These are phyloP conservation scores for Ascosphaera apis DNA, from an alignment of 2,329 filamentous ascomycete species.

Conservation along the genomic window DNA sequence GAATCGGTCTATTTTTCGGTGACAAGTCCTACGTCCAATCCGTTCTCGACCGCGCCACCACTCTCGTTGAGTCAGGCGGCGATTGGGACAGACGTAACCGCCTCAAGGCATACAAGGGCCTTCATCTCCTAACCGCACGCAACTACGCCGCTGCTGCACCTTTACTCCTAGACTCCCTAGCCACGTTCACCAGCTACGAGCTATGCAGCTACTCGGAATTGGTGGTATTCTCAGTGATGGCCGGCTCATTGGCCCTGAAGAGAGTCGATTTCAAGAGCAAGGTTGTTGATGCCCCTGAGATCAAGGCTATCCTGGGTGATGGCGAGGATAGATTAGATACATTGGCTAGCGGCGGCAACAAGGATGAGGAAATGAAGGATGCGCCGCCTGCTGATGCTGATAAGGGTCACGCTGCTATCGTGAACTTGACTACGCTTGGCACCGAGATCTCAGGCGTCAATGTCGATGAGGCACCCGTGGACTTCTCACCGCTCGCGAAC, in stretches of 20 bases:
- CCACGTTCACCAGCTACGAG: conserved; percentile 96
- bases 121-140: conserved; percentile 78
- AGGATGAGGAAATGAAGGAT: conserved; percentile 53
- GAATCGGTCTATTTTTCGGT: conserved; percentile 85
- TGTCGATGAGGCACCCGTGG: conserved; percentile 58
- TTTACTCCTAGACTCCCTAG: conserved; percentile 84
- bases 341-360: conserved; percentile 51
- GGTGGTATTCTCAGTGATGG: conserved; percentile 86
- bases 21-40: conserved; percentile 86
- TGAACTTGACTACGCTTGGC: conserved; percentile 75
- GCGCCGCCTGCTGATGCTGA: conserved; percentile 29
- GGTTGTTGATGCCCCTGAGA: conserved; percentile 93
- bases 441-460: conserved; percentile 39
- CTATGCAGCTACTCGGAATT: conserved; percentile 90
- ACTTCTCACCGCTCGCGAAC: conserved; percentile 71
- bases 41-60: conserved; percentile 70
- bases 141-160: conserved; percentile 78
- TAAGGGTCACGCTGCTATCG: conserved; percentile 35
- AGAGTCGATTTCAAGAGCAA: conserved; percentile 98
- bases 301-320: conserved; percentile 85
- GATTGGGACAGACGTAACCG: conserved; percentile 98
- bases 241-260: conserved; percentile 82
- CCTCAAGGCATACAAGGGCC: conserved; percentile 92
- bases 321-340: conserved; percentile 72
- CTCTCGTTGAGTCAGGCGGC: conserved; percentile 78